A percentile compares a stretch with the other conserved stretches of the same genome.
These are phyloP conservation scores for Colletotrichum musae DNA, from an alignment of 2,329 filamentous ascomycete genomes.

Conservation along the genomic window DNA sequence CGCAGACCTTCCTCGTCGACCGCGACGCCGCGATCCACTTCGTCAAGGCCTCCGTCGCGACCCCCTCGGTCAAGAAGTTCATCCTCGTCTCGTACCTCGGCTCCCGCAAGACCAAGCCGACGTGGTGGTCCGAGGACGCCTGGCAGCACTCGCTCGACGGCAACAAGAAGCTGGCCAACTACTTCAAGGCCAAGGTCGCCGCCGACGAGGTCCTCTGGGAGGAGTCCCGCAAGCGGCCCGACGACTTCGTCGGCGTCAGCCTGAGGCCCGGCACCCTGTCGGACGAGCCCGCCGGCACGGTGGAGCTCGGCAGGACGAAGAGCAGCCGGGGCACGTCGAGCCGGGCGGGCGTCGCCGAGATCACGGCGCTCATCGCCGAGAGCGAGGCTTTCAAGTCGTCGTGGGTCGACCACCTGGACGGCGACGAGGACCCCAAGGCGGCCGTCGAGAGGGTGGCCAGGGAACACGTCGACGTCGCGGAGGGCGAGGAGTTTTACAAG, in stretches of 20 bases:
- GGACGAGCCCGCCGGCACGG: conserved; percentile 62
- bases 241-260: conserved; percentile 63
- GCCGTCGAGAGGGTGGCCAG: conserved; percentile 65
- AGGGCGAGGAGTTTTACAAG: conserved; percentile 63
- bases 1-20: conserved; percentile 71
- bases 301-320: conserved; percentile 64
- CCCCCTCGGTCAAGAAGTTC: conserved; percentile 71
- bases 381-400: conserved; percentile 60
- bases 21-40: conserved; percentile 75
- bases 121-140: conserved; percentile 69
- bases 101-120: conserved; percentile 64
- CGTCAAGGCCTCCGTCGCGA: conserved; percentile 70
- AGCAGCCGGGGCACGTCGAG: conserved; percentile 58
- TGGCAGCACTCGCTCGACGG: conserved; percentile 64
- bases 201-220: conserved; percentile 71
- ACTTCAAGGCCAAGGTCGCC: conserved; percentile 73
- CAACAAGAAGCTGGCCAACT: conserved; percentile 63
- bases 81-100: conserved; percentile 75
- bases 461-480: conserved; percentile 65
- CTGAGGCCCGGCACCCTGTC: conserved; percentile 68
- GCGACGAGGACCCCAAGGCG: conserved; percentile 61
- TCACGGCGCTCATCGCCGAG: conserved; percentile 70
- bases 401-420: conserved; percentile 71
- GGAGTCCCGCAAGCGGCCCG: conserved; percentile 56
- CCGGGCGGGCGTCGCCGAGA: conserved; percentile 72